phyloP scores from a whole-genome alignment of 1,284 basidiomycete genomes.

The Golubevia pallescens region DNA sequence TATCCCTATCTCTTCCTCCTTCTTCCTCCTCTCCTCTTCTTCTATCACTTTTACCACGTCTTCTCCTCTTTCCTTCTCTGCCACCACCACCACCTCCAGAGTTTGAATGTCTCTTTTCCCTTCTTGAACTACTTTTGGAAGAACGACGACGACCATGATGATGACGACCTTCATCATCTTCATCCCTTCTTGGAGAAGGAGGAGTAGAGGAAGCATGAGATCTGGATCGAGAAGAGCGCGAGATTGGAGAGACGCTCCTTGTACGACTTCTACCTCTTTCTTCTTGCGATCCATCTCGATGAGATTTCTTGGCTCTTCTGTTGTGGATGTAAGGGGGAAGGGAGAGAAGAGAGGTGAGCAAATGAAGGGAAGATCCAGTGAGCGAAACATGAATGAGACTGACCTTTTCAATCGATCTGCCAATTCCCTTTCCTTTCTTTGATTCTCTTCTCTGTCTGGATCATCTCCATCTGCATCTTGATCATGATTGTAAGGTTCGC shows the following conservation, averaged over 20 bases:
- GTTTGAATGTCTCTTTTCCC: constrained; percentile 5
- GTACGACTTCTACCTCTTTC: not conserved
- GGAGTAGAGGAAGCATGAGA: constrained; percentile 14
- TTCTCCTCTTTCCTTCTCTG: constrained; percentile 15
- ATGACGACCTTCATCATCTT: too few species aligned
- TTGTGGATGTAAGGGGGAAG: constrained; percentile 2
- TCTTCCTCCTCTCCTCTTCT: not conserved
- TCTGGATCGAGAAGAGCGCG: not conserved
- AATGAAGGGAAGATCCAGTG: not conserved
- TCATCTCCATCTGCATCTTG: not conserved
- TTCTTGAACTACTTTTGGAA: not conserved
- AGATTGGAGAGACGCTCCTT: not conserved
- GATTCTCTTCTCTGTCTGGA: constrained; percentile 8
- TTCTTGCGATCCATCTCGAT: not conserved
- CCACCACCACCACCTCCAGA: constrained; percentile 19
- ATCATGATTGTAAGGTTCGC: not conserved
- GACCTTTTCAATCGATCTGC: constrained; percentile 23
- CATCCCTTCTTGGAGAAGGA: constrained; percentile 9
- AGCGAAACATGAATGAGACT: not conserved
- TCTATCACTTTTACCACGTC: not conserved
- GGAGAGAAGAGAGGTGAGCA: not conserved
- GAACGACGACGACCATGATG: constrained; percentile 10
- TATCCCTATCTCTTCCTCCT: too few species aligned
- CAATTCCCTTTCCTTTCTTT: constrained; percentile 46
- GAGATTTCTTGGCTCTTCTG: not conserved